Conservation (phyloP, 2,329 filamentous ascomycete species). For the Thelonectria rubi region DNA sequence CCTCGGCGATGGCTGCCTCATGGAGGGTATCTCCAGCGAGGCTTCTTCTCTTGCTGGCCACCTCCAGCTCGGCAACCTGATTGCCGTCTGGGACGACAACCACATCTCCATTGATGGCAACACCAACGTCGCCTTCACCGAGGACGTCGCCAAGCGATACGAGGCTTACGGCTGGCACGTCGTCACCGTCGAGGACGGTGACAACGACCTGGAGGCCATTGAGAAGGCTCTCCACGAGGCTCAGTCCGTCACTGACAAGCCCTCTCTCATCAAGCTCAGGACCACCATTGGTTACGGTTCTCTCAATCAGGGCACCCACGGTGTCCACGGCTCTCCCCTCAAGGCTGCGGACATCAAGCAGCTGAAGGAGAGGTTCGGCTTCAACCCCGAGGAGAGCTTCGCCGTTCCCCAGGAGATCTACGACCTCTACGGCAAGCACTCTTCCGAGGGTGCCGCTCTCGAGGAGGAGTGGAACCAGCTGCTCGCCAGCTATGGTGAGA, state of each 20-base stretch:
- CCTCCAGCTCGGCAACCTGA: constrained; percentile 97
- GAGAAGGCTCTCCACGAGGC: constrained; percentile 87
- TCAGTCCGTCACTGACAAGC: constrained; percentile 93
- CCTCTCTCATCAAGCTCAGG: constrained; percentile 93
- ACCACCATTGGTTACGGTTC: constrained; percentile 98
- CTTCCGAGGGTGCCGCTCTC: constrained; percentile 83
- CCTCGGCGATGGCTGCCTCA: constrained; percentile 97
- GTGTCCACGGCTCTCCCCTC: constrained; percentile 94
- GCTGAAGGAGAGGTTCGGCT: constrained; percentile 95
- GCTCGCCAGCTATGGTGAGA: constrained; percentile 82
- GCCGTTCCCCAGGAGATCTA: constrained; percentile 95
- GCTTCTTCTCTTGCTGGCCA: constrained; percentile 93
- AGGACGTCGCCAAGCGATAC: constrained; percentile 94
- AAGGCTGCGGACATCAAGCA: constrained; percentile 94
- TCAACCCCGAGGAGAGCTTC: constrained; percentile 93
- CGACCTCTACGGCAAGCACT: constrained; percentile 86
- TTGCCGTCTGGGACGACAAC: constrained; percentile 98
- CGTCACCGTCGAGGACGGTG: constrained; percentile 83
- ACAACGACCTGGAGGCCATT: constrained; percentile 86
- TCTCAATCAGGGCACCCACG: constrained; percentile 89
- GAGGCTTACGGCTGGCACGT: constrained; percentile 98
- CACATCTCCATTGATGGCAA: constrained; percentile 95
- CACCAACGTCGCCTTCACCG: constrained; percentile 95
- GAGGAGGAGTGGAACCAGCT: constrained; percentile 97
- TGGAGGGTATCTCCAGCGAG: constrained; percentile 97